phyloP scores from a whole-genome alignment of 495 filamentous ascomycete genomes.

The Penicillium soppii region DNA sequence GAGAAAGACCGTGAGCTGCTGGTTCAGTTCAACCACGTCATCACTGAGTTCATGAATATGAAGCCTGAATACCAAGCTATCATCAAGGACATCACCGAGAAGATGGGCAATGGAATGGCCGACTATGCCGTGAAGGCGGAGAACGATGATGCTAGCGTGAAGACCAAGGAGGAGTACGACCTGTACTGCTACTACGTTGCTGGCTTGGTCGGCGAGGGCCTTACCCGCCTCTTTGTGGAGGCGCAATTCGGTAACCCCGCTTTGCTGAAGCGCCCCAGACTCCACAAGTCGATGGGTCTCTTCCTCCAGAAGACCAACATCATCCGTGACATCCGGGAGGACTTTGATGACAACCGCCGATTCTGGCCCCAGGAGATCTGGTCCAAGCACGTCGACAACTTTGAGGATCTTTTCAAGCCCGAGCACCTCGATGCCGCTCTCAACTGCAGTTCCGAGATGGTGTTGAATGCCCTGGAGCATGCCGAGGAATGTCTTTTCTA shows the following conservation, averaged over 20 bases:
- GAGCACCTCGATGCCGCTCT: slow-evolving; percentile 78
- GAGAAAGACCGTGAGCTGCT: slow-evolving; percentile 94
- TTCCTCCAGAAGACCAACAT: slow-evolving; percentile 99
- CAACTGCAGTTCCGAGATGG: slow-evolving; percentile 92
- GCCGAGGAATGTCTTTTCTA: slow-evolving; percentile 95
- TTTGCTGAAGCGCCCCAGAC: slow-evolving; percentile 70
- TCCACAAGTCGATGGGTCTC: slow-evolving; percentile 94
- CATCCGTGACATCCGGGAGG: slow-evolving; percentile 91
- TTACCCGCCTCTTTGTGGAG: slow-evolving; percentile 89
- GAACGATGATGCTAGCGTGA: slow-evolving; percentile 71
- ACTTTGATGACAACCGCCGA: slow-evolving; percentile 77
- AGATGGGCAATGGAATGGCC: slow-evolving; percentile 99
- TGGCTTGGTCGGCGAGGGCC: slow-evolving; percentile 91
- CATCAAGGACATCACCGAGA: slow-evolving; percentile 89
- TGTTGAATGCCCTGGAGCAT: slow-evolving; percentile 81
- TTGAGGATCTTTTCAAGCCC: slow-evolving; percentile 84
- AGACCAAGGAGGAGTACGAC: slow-evolving; percentile 86
- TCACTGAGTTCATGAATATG: slow-evolving; percentile 84
- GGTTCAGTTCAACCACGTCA: slow-evolving; percentile 84
- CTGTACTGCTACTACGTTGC: slow-evolving; percentile 97
- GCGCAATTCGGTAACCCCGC: slow-evolving; percentile 83
- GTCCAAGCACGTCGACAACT: slow-evolving; percentile 87
- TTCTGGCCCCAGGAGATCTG: slow-evolving; percentile 97
- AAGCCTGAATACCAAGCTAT: slow-evolving; percentile 81
- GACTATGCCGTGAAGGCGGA: slow-evolving; percentile 86